Evolutionary conservation across 2,329 filamentous ascomycete genomes (phyloP).

Genomic region (Sporothrix pallida): DNA sequence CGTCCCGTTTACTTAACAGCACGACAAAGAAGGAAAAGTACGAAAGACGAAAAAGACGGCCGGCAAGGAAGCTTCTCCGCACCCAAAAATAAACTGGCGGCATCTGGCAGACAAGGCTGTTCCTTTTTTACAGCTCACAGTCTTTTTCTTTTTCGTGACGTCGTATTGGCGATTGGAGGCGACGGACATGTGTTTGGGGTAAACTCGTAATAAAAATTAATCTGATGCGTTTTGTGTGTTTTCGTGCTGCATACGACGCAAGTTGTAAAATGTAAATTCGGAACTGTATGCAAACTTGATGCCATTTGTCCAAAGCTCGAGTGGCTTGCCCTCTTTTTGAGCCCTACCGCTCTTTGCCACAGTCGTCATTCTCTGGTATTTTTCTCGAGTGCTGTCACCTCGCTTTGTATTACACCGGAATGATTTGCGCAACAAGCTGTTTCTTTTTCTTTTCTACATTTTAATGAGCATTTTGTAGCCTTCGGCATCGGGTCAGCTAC

Average conservation of each 20-base stretch:
- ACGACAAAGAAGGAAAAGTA: not conserved
- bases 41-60: not conserved
- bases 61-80: constrained; percentile 10
- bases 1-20: too few species aligned
- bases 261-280: not conserved
- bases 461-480: not conserved
- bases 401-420: not conserved
- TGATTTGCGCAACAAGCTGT: not conserved
- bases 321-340: not conserved
- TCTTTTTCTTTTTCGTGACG: not conserved
- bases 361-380: not conserved
- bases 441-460: not conserved
- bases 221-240: not conserved
- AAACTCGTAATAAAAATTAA: not conserved
- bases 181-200: constrained; percentile 24
- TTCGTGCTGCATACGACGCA: not conserved
- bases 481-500: not conserved
- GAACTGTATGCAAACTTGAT: too few species aligned
- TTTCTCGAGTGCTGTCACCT: not conserved
- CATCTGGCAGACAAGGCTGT: not conserved
- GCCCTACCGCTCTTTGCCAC: constrained; percentile 14
- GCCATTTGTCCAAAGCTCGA: too few species aligned
- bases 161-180: constrained; percentile 11
- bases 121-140: not conserved
- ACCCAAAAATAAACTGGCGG: not conserved